phyloP scores from a whole-genome alignment of 768 basidiomycete genomes.

The Austroboletus festivus region DNA sequence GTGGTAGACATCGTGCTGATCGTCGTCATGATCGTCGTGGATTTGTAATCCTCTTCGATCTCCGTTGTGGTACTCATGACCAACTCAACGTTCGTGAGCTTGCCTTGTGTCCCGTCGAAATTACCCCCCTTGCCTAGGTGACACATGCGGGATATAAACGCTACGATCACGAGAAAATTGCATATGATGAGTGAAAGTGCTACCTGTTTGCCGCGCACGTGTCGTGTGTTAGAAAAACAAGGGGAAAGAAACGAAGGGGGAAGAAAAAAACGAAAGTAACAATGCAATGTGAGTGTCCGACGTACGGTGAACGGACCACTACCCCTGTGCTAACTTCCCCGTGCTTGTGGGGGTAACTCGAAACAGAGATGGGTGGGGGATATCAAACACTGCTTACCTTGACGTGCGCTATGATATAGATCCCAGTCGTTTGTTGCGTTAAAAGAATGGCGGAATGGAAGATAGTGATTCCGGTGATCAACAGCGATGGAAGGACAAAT shows the following conservation, averaged over 20 bases:
- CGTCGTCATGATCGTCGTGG: neutral
- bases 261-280: neutral
- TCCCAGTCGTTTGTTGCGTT: neutral
- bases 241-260: neutral
- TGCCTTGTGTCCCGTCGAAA: slow-evolving; percentile 2
- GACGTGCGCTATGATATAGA: slow-evolving; percentile 20
- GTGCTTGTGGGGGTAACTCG: too few species aligned
- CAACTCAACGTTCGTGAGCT: slow-evolving; percentile 18
- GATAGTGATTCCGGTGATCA: slow-evolving; percentile 19
- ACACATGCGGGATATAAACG: slow-evolving; percentile 19
- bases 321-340: too few species aligned
- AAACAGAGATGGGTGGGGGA: too few species aligned
- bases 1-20: too few species aligned
- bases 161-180: slow-evolving; percentile 25
- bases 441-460: slow-evolving; percentile 14
- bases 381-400: slow-evolving; percentile 17
- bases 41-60: neutral
- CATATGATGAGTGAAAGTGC: slow-evolving; percentile 26
- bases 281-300: too few species aligned
- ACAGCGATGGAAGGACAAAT: slow-evolving; percentile 18
- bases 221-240: neutral
- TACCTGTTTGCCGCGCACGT: slow-evolving; percentile 5
- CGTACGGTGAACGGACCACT: neutral
- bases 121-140: neutral
- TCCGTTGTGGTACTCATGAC: slow-evolving; percentile 1